Evolutionary conservation across 495 filamentous ascomycete species (phyloP), one percentile per base, ranked within the genome.

Genomic region (Diplogelasinospora grovesii): DNA sequence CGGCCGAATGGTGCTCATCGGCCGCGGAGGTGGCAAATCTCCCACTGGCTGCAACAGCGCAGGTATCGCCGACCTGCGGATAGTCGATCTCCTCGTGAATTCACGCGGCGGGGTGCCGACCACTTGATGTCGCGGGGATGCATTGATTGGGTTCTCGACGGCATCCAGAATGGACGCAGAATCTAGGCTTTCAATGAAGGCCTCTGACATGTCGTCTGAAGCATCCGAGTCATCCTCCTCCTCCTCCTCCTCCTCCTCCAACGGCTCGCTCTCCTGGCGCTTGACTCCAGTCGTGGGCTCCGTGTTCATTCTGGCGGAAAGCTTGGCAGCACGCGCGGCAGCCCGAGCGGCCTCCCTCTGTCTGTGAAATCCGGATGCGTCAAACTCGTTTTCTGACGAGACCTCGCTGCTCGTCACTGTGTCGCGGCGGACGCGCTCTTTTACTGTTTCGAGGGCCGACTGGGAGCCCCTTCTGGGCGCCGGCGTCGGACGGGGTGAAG

Each of bases 401-500:
- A 96, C 74, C 37, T 96, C 89, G 58, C 86, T 93, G 59, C 88
- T 94, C 2, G 89, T 93, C 7, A 85, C 82, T 0, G 89, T 96
- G 57, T 93, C 89, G 45, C 87, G 69, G 34, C 89, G 75, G 3
- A 81, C 75, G 3, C 87, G 71, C 57, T 82, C 80, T 59, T 86
- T 86, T 9, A 83, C 72, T 8, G 74, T 75, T 48, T 89, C 82
- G 11, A 87, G 70, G 1, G 82, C 79, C 3, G 85, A 83, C 38
- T 92, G 69, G 2, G 86, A 93, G 7, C 86, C 85, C 45, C 85
- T 73, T 14, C 85, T 54, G 5, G 61, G 55, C 2, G 60, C 52
- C 9, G 37, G 10, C 47, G 61, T 36, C 7, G 46, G 46, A 4
- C 4, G 7, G 14, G 61, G 56, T 5, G 61, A 56, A 5, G 63